Percentiles rank a stretch among this genome's conserved stretches.
These are phyloP conservation scores for Microdochium trichocladiopsis DNA, from an alignment of 2,329 filamentous ascomycete genomes.

Conservation along the genomic window DNA sequence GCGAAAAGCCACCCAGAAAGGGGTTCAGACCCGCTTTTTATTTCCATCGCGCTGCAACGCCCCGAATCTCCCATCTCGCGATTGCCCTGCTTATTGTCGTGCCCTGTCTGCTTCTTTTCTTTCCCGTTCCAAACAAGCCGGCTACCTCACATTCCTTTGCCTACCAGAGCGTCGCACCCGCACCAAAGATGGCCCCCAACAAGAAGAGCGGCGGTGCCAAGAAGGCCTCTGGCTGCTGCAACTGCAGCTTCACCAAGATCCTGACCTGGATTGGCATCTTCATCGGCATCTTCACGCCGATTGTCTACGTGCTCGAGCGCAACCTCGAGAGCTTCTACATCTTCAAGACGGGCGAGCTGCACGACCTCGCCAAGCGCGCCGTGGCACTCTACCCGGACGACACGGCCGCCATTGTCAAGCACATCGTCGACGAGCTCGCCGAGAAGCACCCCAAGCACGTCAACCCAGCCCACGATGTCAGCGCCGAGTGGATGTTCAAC, in stretches of 20 bases:
- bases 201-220: conserved; percentile 1
- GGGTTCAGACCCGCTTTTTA: background rate
- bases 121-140: background rate
- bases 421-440: conserved; percentile 63
- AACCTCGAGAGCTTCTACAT: conserved; percentile 65
- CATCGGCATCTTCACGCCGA: conserved; percentile 44
- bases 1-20: background rate
- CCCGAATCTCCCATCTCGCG: background rate
- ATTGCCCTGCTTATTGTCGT: background rate
- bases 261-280: conserved; percentile 45
- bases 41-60: background rate
- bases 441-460: conserved; percentile 46
- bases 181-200: conserved; percentile 9
- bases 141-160: background rate
- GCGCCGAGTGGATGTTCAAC: conserved; percentile 90
- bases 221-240: conserved; percentile 4
- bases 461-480: conserved; percentile 41
- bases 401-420: conserved; percentile 60
- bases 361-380: conserved; percentile 59
- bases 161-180: background rate
- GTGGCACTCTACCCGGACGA: conserved; percentile 67
- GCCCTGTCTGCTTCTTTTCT: background rate
- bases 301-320: conserved; percentile 50
- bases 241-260: conserved; percentile 22
- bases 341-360: conserved; percentile 62